Conservation (phyloP, 768 basidiomycete genomes). For the Rhizopogon rudus region DNA sequence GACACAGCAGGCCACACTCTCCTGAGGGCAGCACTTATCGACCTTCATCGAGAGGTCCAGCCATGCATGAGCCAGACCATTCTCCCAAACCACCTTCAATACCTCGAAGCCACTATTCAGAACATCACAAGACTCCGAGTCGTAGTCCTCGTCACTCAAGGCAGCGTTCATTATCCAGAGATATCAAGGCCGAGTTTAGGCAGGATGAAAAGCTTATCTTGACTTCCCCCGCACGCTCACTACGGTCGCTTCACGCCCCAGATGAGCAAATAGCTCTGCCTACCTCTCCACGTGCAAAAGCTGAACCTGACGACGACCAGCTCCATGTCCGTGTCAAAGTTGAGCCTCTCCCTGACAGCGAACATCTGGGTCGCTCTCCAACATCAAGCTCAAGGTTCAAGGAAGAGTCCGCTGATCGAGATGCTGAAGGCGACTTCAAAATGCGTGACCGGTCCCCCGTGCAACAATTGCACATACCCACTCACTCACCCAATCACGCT, state of each 20-base stretch:
- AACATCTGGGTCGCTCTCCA: neutral
- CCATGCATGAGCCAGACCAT: neutral
- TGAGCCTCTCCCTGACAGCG: neutral
- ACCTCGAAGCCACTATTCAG: neutral
- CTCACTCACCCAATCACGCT: neutral
- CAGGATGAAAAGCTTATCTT: neutral
- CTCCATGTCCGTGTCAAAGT: neutral
- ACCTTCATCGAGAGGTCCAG: neutral
- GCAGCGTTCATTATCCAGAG: neutral
- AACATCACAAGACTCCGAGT: neutral
- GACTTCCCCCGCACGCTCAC: neutral
- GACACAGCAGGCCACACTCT: neutral
- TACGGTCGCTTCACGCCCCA: neutral
- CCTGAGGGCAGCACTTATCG: neutral
- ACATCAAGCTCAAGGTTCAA: conserved; percentile 5
- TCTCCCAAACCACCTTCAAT: neutral
- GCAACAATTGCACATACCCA: conserved; percentile 19
- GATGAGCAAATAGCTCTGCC: neutral
- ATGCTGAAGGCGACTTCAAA: conserved; percentile 14
- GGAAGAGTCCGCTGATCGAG: conserved; percentile 12
- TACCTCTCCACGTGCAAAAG: neutral
- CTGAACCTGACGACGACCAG: neutral
- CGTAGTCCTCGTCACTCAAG: neutral
- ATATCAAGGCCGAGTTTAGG: neutral
- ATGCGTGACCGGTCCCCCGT: conserved; percentile 17